Base-by-base conservation (phyloP, 208 protist species). In the Leishmania mexicana region DNA sequence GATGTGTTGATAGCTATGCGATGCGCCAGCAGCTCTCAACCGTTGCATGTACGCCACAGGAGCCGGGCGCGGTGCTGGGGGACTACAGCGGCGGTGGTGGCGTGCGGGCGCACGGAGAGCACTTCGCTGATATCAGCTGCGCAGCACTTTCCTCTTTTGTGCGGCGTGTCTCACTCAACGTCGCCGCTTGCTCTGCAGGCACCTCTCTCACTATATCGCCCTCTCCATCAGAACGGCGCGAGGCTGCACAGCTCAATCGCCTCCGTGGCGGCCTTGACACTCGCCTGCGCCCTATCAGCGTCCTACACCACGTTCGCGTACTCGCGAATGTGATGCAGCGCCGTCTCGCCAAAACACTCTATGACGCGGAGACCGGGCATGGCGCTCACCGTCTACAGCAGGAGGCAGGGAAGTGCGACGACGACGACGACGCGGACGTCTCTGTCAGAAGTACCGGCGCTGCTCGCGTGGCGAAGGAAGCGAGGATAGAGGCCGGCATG, bases 251-350 rank as follows among this genome's bases (percentile, higher is more conserved):
- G 35, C 57, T 86, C 13, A 47, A 79, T 28, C 60, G 31, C 28
- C 58, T 72, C 54, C 83, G 85, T 24, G 85, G 78, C 45, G 85
- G 88, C n/a, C 45, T 88, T 0, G 72, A 35, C 19, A 51, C 31
- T 0, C 67, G 60, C 42, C 78, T 94, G 67, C 88, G 80, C 31
- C 86, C 89, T 19, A 88, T 87, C 49, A 85, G 78, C 0, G 85
- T 93, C 8, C 70, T 94, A 8, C 87, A 87, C 2, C 90, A 94
- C 42, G 38, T 94, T 21, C 79, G 89, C 31, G 84, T 89, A 13
- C 28, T 96, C 3, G 87, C 89, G 0, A 80, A 84, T 5, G 89
- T 90, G n/a, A 38, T 89, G 76, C 86, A 88, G 81, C 81, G 87
- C 47, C 92, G 86, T 5, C 86, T 93, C 60, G 71, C 79, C 28